phyloP scores from a whole-genome alignment of 108 stramenopile species.

The Bacterosira constricta region DNA sequence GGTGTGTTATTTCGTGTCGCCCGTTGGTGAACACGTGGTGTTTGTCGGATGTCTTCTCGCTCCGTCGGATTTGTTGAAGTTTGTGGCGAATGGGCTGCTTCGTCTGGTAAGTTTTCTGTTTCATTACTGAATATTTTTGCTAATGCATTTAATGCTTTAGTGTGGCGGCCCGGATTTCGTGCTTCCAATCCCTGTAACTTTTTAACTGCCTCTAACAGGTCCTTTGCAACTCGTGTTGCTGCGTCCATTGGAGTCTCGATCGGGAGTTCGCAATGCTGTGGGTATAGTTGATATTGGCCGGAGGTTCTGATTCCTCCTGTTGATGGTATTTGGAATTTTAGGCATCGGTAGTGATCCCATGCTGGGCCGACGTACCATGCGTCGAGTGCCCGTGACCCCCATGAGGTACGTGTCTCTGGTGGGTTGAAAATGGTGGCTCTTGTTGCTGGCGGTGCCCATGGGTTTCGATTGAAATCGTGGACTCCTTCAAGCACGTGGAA shows the following conservation, averaged over 20 bases:
- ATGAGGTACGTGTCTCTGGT: constrained; percentile 10
- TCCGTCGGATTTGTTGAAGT: too few species aligned
- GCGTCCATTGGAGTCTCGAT: neutral
- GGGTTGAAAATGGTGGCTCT: constrained; percentile 20
- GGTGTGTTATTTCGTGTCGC: constrained; percentile 7
- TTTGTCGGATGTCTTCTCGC: neutral
- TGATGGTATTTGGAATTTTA: constrained; percentile 21
- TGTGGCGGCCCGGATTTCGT: neutral
- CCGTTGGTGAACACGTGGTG: neutral
- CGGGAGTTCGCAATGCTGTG: too few species aligned
- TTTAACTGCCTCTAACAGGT: neutral
- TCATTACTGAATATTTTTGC: too few species aligned
- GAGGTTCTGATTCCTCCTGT: constrained; percentile 27
- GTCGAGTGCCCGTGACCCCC: constrained; percentile 31
- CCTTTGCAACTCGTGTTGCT: neutral
- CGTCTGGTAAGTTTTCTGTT: too few species aligned
- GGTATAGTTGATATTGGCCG: constrained; percentile 26
- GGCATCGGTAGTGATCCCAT: constrained; percentile 62
- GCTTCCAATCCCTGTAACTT: neutral
- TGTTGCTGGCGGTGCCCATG: neutral
- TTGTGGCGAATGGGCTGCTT: too few species aligned
- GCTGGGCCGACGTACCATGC: constrained; percentile 61
- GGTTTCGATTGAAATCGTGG: neutral
- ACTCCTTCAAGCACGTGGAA: constrained; percentile 4
- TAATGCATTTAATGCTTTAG: too few species aligned